Evolutionary conservation across 495 filamentous ascomycete genomes (phyloP).

Genomic region (Pyrenula massariospora): DNA sequence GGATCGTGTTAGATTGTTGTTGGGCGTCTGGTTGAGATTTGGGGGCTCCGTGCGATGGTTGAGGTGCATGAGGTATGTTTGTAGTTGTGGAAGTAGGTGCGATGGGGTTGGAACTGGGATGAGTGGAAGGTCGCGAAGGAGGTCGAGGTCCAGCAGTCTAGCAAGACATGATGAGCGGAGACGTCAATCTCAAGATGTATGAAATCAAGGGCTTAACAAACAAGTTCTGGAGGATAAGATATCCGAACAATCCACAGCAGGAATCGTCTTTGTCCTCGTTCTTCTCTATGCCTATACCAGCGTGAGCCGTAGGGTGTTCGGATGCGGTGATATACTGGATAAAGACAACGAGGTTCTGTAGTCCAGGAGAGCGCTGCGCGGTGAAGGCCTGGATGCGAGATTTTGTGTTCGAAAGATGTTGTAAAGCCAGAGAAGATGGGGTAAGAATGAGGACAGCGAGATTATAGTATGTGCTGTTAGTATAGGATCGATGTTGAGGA

Average conservation of each 20-base stretch:
- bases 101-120: constrained; percentile 21
- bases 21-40: constrained; percentile 11
- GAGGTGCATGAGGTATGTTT: constrained; percentile 14
- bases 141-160: constrained; percentile 1
- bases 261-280: too few species aligned
- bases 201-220: background rate
- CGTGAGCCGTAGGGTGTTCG: too few species aligned
- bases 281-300: too few species aligned
- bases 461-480: background rate
- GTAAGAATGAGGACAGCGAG: constrained; percentile 44
- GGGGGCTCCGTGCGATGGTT: constrained; percentile 2
- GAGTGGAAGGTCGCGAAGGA: constrained; percentile 8
- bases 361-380: constrained; percentile 21
- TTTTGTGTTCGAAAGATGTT: constrained; percentile 12
- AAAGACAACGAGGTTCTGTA: constrained; percentile 42
- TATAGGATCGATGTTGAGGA: constrained; percentile 1
- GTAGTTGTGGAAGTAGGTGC: constrained; percentile 14
- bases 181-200: background rate
- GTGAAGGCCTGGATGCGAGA: constrained; percentile 37
- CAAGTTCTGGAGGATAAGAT: background rate
- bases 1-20: background rate
- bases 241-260: too few species aligned
- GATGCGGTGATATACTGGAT: constrained; percentile 21
- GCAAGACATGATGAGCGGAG: background rate
- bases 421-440: constrained; percentile 23